Evolutionary conservation across 176 grass and related monocot genomes (phyloP).

Genomic region (Urochloa ruziziensis): DNA sequence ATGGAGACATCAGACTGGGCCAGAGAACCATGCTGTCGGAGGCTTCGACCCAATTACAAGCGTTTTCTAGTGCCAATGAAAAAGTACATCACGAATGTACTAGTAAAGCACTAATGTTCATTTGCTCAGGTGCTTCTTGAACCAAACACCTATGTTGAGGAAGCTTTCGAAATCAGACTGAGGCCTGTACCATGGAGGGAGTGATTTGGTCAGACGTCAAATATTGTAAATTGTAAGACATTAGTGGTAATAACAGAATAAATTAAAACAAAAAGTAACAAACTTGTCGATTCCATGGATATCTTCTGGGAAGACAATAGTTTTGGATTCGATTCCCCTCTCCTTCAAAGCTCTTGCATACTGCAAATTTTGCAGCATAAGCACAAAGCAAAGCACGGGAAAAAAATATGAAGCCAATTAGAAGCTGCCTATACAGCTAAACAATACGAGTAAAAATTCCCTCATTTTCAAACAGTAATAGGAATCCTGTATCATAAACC

Average conservation of each 20-base stretch:
- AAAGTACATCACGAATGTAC: background rate
- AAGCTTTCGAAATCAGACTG: slow-evolving; percentile 92
- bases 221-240: background rate
- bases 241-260: slow-evolving; percentile 1
- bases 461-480: background rate
- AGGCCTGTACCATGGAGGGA: slow-evolving; percentile 50
- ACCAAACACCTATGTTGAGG: slow-evolving; percentile 97
- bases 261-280: slow-evolving; percentile 19
- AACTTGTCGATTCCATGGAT: slow-evolving; percentile 84
- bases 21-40: background rate
- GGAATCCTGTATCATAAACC: background rate
- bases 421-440: background rate
- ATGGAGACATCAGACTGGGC: background rate
- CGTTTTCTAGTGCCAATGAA: slow-evolving; percentile 12
- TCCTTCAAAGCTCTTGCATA: slow-evolving; percentile 89
- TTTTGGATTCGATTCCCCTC: slow-evolving; percentile 72
- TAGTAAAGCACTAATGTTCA: slow-evolving; percentile 31
- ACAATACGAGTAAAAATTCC: background rate
- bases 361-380: slow-evolving; percentile 30
- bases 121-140: slow-evolving; percentile 79
- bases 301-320: slow-evolving; percentile 90
- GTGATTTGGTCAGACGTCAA: slow-evolving; percentile 19
- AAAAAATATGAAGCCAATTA: background rate
- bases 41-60: slow-evolving; percentile 31
- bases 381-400: background rate